Evolutionary conservation across 805 yeast species (phyloP), one percentile per base, ranked within the genome.

Genomic region (Candida tibetensis): DNA sequence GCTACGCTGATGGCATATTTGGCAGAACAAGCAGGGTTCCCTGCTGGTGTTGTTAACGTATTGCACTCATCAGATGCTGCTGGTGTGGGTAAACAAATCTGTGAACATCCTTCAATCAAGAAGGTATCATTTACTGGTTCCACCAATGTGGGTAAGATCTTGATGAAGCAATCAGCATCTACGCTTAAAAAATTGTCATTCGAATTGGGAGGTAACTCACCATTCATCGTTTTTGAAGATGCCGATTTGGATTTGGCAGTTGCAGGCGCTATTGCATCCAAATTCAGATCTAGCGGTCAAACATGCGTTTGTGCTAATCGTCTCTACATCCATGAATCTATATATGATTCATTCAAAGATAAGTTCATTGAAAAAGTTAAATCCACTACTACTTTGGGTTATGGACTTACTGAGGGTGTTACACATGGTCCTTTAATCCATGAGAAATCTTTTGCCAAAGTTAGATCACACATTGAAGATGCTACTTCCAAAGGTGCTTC

Each of bases 151-250:
- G 93, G 93, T 25, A 81, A 78, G 57, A 53, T 80, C 21, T 69
- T 84, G 39, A 78, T 81, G 81, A 55, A 61, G 34, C 87, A 81
- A 55, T 71, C 82, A 5, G 54, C 79, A 4, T 67, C 77, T 13
- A 74, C 85, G 1, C 66, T 85, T 51, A 84, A 85, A 67, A 85
- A 83, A 57, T 62, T 81, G 35, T 77, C 87, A 2, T 68, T 85
- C 55, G 91, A 84, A 60, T 71, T 84, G 30, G 91, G 93, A 25
- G 93, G 93, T 21, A 85, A 85, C 58, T 88, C 91, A 13, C 90
- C 93, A 3, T 77, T 83, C 48, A 74, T 84, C 39, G 81, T 84
- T 3, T 84, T 84, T 57, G 80, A 81, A 37, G 90, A 83, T 53
- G 88, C 87, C 8, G 77, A 82, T 44, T 48, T 84, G 15, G 82